Conservation (phyloP, 345 rosid species). For the Bruguiera gymnorhiza region DNA sequence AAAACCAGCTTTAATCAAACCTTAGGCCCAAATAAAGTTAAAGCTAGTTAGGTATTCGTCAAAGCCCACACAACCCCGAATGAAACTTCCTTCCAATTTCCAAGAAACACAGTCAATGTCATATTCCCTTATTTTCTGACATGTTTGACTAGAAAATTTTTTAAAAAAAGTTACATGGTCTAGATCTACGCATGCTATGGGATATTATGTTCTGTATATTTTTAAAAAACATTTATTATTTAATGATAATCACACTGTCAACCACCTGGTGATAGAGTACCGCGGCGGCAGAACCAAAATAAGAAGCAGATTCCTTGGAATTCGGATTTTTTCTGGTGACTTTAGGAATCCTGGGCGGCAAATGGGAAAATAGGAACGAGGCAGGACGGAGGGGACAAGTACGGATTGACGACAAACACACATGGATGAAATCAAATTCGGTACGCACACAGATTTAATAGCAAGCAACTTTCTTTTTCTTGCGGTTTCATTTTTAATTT, state of each 20-base stretch:
- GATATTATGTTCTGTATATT: not conserved
- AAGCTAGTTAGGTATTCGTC: not conserved
- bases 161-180: conserved; percentile 18
- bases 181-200: conserved; percentile 22
- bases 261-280: conserved; percentile 20
- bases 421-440: conserved; percentile 18
- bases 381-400: conserved; percentile 20
- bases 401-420: conserved; percentile 46
- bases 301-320: not conserved
- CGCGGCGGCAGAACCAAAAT: too few species aligned
- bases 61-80: not conserved
- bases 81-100: conserved; percentile 47
- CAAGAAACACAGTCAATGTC: conserved; percentile 32
- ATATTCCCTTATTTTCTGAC: conserved; percentile 33
- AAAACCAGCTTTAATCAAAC: too few species aligned
- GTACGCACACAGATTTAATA: not conserved
- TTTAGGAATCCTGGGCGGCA: not conserved
- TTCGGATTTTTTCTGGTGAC: too few species aligned
- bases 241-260: conserved; percentile 24
- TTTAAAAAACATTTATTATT: not conserved
- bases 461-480: not conserved
- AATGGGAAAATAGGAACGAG: conserved; percentile 17
- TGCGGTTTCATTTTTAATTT: too few species aligned
- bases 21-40: not conserved
- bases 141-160: not conserved